Conservation (phyloP, 768 basidiomycete genomes). For the Phanerodontia chrysosporium region DNA sequence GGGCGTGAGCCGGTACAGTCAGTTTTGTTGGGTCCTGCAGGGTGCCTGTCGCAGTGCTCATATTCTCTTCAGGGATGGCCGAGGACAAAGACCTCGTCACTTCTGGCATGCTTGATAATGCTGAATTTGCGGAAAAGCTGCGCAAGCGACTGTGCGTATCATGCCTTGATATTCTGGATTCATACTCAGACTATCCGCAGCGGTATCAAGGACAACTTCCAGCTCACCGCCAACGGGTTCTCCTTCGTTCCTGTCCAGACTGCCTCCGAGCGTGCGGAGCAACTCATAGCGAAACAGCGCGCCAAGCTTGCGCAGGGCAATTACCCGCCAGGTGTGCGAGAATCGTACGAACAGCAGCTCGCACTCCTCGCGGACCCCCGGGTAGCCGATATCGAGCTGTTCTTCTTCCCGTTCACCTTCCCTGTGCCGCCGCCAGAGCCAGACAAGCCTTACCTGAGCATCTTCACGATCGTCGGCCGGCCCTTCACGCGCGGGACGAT, state of each 20-base stretch:
- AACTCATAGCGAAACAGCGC: not conserved
- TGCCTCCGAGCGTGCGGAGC: not conserved
- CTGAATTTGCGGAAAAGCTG: no score
- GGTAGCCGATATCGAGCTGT: not conserved
- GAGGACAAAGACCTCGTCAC: no score
- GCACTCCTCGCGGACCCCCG: not conserved
- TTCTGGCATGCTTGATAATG: no score
- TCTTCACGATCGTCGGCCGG: conserved; percentile 20
- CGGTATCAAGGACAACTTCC: not conserved
- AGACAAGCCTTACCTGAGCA: conserved; percentile 22
- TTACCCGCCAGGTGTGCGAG: not conserved
- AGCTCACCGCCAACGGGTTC: not conserved
- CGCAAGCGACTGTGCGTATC: no score
- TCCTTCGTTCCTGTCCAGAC: not conserved
- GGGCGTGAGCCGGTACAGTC: no score
- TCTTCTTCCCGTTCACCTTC: not conserved
- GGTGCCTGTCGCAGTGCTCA: no score
- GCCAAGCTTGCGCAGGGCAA: not conserved
- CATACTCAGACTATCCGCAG: not conserved
- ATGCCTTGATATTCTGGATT: no score
- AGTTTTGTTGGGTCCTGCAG: no score
- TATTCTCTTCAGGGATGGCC: not conserved
- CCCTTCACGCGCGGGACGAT: conserved; percentile 29
- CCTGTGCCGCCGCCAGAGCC: conserved; percentile 8
- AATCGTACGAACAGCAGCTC: not conserved